These are phyloP conservation scores for Saitozyma sp. DNA, from an alignment of 768 basidiomycete species.

Conservation along the genomic window DNA sequence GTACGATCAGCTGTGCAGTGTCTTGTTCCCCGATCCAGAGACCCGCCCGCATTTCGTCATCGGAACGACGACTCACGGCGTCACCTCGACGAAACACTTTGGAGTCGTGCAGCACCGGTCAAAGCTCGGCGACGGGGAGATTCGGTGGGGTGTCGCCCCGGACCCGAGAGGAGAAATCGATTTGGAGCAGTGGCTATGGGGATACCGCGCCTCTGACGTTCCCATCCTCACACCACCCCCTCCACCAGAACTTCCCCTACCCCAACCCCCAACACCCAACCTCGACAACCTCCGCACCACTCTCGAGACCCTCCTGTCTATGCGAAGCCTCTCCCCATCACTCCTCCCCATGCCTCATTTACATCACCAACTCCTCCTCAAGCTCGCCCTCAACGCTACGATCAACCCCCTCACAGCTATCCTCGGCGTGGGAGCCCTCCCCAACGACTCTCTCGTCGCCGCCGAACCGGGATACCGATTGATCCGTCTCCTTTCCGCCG, in stretches of 20 bases:
- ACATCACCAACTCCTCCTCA: constrained; percentile 70
- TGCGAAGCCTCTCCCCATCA: constrained; percentile 60
- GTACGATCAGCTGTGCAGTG: constrained; percentile 70
- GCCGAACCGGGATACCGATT: constrained; percentile 57
- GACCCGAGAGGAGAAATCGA: constrained; percentile 56
- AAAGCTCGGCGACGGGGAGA: constrained; percentile 18
- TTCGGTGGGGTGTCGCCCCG: constrained; percentile 73
- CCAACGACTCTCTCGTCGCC: constrained; percentile 72
- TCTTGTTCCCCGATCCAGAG: constrained; percentile 70
- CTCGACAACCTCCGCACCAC: constrained; percentile 64
- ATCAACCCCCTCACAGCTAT: constrained; percentile 86
- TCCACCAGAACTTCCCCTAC: constrained; percentile 45
- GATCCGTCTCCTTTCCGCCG: constrained; percentile 63
- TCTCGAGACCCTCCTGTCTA: constrained; percentile 63
- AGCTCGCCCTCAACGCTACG: constrained; percentile 75
- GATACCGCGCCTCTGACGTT: constrained; percentile 1
- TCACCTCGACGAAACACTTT: constrained; percentile 58
- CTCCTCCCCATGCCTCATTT: constrained; percentile 70
- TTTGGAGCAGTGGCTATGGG: constrained; percentile 37
- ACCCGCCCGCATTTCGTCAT: constrained; percentile 82
- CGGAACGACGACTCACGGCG: constrained; percentile 78
- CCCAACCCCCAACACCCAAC: constrained; percentile 58
- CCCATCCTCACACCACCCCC: constrained; percentile 34
- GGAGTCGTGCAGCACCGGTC: constrained; percentile 16
- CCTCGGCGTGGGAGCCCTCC: constrained; percentile 60